Conservation (phyloP, 768 basidiomycete genomes). For the Suillus weaverae region DNA sequence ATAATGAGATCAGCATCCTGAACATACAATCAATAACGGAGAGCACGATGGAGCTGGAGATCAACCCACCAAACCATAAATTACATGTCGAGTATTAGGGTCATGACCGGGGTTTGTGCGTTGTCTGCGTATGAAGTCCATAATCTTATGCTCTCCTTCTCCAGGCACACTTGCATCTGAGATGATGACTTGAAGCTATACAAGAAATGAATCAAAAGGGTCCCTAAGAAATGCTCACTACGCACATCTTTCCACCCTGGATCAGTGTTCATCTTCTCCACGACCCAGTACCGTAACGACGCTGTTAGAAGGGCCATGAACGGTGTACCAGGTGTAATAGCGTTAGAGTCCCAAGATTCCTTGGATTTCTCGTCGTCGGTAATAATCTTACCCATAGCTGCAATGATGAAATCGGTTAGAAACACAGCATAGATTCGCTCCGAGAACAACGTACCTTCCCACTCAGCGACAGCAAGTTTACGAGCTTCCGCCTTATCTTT, state of each 20-base stretch:
- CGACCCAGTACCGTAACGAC: constrained; percentile 95
- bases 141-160: constrained; percentile 99
- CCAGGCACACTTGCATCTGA: constrained; percentile 97
- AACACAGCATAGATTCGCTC: neutral
- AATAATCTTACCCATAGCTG: constrained; percentile 91
- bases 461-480: constrained; percentile 77
- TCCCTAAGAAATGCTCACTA: constrained; percentile 10
- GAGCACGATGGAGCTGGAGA: neutral
- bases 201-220: neutral
- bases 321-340: constrained; percentile 97
- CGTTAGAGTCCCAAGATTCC: constrained; percentile 95
- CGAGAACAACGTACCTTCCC: constrained; percentile 63
- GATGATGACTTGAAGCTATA: constrained; percentile 89
- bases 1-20: constrained; percentile 99
- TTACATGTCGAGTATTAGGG: constrained; percentile 94
- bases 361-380: constrained; percentile 82
- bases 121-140: constrained; percentile 96
- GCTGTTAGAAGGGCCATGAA: constrained; percentile 93
- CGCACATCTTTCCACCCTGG: constrained; percentile 92
- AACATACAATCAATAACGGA: constrained; percentile 14
- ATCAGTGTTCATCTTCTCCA: constrained; percentile 91
- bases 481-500: constrained; percentile 89
- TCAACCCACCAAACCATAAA: constrained; percentile 85
- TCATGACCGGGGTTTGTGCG: constrained; percentile 86
- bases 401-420: neutral